Evolutionary conservation across 306 rosid genomes (phyloP), one percentile per base, ranked within the genome.

Genomic region (Comarum palustre): DNA sequence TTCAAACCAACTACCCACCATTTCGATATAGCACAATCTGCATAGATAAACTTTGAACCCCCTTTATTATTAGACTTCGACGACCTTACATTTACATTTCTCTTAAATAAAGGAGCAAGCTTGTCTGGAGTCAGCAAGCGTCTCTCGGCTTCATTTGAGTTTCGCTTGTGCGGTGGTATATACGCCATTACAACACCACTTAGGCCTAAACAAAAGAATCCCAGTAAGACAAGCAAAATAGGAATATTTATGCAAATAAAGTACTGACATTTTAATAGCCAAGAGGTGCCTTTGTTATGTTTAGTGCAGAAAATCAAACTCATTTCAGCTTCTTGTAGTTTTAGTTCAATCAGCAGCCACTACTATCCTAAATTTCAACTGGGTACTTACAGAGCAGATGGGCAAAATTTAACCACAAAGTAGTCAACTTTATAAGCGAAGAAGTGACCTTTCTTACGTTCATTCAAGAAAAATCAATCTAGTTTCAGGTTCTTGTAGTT

Each of bases 101-200:
- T 78, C 4, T 66, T 61, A 64, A 75, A 85, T 1, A 1, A 68
- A 51, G 83, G 80, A 61, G 85, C 78, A 36, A 74, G 86, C 68
- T 48, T 48, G 74, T 77, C 79, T 2, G 89, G 85, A 32, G 79
- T 77, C 1, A 66, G 88, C 55, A 65, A 43, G 1, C 71, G 68
- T 27, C 72, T 38, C 4, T 43, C 61, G 5, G 59, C 16, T 76
- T 68, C 80, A 52, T 80, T 73, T 24, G 84, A 62, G 29, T 43
- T 83, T 22, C 84, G 88, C 75, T 82, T 88, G 75, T 88, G 90
- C 0, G 88, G 92, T 11, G 92, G 88, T 6, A 85, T 43, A 75
- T 88, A 88, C 19, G 90, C 83, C 92, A 88, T 88, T 2, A 0
- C 10, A n/a, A 58, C 4, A 41, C 1, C 67, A 41, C 29, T 58